Evolutionary conservation across 2,329 filamentous ascomycete genomes (phyloP).

Genomic region (Trichoderma breve): DNA sequence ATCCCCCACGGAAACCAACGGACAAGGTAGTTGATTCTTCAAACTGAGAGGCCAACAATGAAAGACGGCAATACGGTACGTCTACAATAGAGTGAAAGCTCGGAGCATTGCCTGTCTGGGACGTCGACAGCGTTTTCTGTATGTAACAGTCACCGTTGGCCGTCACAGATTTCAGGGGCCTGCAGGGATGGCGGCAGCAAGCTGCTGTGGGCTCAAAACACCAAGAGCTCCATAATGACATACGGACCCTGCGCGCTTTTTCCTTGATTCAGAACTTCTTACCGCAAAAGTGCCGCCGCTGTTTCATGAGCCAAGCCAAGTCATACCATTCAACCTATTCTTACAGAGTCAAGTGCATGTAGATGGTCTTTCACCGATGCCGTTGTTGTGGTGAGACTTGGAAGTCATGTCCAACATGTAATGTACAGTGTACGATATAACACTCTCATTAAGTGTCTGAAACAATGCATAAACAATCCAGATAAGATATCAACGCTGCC

Average conservation of each 20-base stretch:
- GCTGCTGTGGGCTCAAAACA: neutral
- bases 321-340: neutral
- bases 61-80: neutral
- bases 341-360: neutral
- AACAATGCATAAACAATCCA: neutral
- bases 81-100: neutral
- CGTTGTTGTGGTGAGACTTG: neutral
- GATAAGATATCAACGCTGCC: neutral
- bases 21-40: neutral
- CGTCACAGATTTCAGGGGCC: neutral
- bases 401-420: no score
- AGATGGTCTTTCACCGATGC: neutral
- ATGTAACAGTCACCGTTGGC: neutral
- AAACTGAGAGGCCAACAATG: neutral
- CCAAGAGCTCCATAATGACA: constrained; percentile 13
- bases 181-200: neutral
- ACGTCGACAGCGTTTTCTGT: neutral
- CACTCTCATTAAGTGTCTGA: neutral
- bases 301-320: neutral
- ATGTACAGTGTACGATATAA: neutral
- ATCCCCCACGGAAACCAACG: constrained; percentile 5
- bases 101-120: neutral
- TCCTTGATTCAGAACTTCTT: neutral
- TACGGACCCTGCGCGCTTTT: neutral
- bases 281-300: neutral